phyloP scores from a whole-genome alignment of 495 filamentous ascomycete species.

The Neurospora sp. region DNA sequence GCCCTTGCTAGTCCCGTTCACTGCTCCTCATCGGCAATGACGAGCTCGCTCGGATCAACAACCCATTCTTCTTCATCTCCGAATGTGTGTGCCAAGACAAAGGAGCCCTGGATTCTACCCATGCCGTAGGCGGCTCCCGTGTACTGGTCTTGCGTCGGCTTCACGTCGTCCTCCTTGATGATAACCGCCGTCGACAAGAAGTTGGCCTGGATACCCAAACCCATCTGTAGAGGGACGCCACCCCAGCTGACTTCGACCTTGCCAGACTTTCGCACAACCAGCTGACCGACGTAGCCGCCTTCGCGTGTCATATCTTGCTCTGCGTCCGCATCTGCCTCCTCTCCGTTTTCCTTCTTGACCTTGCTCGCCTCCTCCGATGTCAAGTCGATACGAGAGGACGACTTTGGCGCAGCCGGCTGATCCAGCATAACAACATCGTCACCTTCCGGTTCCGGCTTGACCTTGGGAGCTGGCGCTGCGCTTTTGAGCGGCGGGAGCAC shows the following conservation, averaged over 20 bases:
- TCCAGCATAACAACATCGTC: conserved; percentile 19
- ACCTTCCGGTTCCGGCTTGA: conserved; percentile 22
- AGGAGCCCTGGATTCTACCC: conserved; percentile 49
- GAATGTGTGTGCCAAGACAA: conserved; percentile 45
- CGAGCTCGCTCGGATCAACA: conserved; percentile 17
- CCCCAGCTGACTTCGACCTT: conserved; percentile 53
- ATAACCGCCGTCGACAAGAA: conserved; percentile 38
- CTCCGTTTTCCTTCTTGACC: conserved; percentile 14
- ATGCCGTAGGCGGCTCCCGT: conserved; percentile 41
- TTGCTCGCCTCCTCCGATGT: conserved; percentile 21
- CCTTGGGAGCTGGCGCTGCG: conserved; percentile 4
- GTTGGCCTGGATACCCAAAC: conserved; percentile 29
- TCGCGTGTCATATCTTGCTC: conserved; percentile 10
- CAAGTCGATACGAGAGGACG: conserved; percentile 22
- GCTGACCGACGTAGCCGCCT: conserved; percentile 46
- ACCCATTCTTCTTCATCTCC: conserved; percentile 38
- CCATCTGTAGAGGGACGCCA: conserved; percentile 38
- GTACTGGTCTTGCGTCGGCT: conserved; percentile 19
- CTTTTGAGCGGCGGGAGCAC: conserved; percentile 42
- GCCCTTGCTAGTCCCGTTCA: not conserved
- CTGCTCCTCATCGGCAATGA: conserved; percentile 5
- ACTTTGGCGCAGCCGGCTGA: conserved; percentile 4
- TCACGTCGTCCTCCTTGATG: conserved; percentile 33
- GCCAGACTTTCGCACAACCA: conserved; percentile 51
- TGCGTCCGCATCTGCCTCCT: conserved; percentile 7